A percentile compares a stretch with the other conserved stretches of the same genome.
These are phyloP conservation scores for Colletotrichum graminicola DNA, from an alignment of 2,329 filamentous ascomycete genomes.

Conservation along the genomic window DNA sequence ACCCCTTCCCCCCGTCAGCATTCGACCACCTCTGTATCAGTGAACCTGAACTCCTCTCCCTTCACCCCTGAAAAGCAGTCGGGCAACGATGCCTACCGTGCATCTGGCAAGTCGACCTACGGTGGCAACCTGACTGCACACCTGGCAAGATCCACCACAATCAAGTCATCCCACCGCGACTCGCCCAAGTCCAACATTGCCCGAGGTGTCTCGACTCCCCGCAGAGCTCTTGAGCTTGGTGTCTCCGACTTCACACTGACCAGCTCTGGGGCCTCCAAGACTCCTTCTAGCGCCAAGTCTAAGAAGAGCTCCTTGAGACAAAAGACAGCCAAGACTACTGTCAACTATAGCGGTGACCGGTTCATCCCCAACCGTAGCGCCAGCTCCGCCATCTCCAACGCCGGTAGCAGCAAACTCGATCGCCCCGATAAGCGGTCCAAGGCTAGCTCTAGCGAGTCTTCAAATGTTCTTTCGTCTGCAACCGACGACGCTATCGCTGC, in stretches of 20 bases:
- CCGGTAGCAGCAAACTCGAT: conserved; percentile 86
- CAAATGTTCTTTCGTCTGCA: conserved; percentile 80
- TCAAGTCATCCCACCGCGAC: conserved; percentile 78
- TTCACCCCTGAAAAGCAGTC: conserved; percentile 77
- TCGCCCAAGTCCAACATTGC: conserved; percentile 98
- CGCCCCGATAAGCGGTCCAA: conserved; percentile 78
- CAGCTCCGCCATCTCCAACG: conserved; percentile 88
- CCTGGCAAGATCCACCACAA: conserved; percentile 76
- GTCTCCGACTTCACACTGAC: conserved; percentile 93
- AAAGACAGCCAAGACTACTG: conserved; percentile 78
- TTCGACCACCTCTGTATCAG: conserved; percentile 60
- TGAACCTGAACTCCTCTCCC: conserved; percentile 75
- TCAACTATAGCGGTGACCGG: conserved; percentile 86
- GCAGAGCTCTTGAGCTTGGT: conserved; percentile 86
- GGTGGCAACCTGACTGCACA: conserved; percentile 83
- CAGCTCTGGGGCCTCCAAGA: conserved; percentile 79
- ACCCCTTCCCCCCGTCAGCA: conserved; percentile 87
- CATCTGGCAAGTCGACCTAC: conserved; percentile 79
- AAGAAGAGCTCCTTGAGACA: conserved; percentile 66
- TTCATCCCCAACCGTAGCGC: conserved; percentile 96
- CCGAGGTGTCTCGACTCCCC: conserved; percentile 78
- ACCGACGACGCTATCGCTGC: conserved; percentile 84
- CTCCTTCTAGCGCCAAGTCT: conserved; percentile 68
- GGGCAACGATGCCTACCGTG: conserved; percentile 62
- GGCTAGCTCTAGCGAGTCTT: conserved; percentile 77